These are phyloP conservation scores for Albizia julibrissin DNA, from an alignment of 306 rosid species.

Conservation along the genomic window DNA sequence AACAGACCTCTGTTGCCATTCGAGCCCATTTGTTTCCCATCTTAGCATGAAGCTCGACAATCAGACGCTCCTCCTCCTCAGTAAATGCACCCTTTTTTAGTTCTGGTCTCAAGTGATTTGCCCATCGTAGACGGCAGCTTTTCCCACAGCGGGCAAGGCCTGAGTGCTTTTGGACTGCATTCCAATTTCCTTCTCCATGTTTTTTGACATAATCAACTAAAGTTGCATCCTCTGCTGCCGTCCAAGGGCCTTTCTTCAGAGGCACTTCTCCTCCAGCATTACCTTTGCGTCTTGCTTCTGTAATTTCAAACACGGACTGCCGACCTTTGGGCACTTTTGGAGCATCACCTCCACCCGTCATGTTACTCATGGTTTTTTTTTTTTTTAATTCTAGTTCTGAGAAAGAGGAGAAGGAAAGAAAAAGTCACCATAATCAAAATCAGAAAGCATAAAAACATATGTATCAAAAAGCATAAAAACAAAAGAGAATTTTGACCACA, in stretches of 20 bases:
- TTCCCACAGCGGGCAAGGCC: slow-evolving; percentile 78
- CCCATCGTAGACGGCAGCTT: slow-evolving; percentile 86
- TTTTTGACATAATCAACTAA: slow-evolving; percentile 56
- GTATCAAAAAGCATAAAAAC: slow-evolving; percentile 1
- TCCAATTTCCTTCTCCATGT: slow-evolving; percentile 83
- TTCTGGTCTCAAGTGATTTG: slow-evolving; percentile 68
- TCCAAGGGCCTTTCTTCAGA: slow-evolving; percentile 83
- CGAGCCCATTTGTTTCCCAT: slow-evolving; percentile 80
- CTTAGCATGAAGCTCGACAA: slow-evolving; percentile 55
- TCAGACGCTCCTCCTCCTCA: slow-evolving; percentile 44
- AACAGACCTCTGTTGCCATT: slow-evolving; percentile 58
- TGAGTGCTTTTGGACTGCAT: slow-evolving; percentile 58
- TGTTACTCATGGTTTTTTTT: slow-evolving; percentile 38
- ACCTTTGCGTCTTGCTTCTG: slow-evolving; percentile 45
- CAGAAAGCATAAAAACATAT: slow-evolving; percentile 5
- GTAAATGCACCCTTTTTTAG: slow-evolving; percentile 63
- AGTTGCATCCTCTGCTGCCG: slow-evolving; percentile 64
- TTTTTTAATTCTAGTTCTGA: not conserved
- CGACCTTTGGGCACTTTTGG: slow-evolving; percentile 38
- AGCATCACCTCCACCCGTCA: slow-evolving; percentile 44
- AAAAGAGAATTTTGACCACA: not conserved
- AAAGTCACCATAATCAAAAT: not conserved
- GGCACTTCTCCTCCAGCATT: slow-evolving; percentile 30
- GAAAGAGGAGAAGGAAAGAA: not conserved
- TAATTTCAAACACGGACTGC: slow-evolving; percentile 28